These are phyloP conservation scores for Lentinula raphanica DNA, from an alignment of 768 basidiomycete species.

Conservation along the genomic window DNA sequence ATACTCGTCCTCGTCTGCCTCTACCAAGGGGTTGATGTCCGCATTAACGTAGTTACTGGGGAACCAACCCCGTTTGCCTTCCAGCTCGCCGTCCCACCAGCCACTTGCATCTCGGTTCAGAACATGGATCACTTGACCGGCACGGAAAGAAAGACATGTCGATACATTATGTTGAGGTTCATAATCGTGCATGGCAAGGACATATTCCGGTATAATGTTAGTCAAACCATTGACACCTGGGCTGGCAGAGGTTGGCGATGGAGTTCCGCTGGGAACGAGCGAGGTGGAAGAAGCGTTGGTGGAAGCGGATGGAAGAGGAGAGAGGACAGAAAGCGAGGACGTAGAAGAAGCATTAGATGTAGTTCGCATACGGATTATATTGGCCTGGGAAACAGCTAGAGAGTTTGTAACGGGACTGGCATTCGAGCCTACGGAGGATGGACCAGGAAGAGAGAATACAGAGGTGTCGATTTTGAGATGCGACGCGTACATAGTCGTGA, in stretches of 20 bases:
- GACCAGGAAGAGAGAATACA: conserved; percentile 13
- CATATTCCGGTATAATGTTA: conserved; percentile 56
- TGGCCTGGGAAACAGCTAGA: conserved; percentile 26
- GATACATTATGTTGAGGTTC: conserved; percentile 61
- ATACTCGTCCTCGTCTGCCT: conserved; percentile 34
- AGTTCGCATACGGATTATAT: conserved; percentile 37
- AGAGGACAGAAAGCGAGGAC: conserved; percentile 52
- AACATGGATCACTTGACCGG: conserved; percentile 91
- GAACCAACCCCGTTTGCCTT: conserved; percentile 91
- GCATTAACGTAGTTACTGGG: conserved; percentile 92
- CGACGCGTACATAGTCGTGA: conserved; percentile 20
- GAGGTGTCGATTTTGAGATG: conserved; percentile 24
- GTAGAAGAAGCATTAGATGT: conserved; percentile 51
- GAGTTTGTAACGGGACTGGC: conserved; percentile 16
- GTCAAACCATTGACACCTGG: conserved; percentile 41
- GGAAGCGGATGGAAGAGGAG: conserved; percentile 44
- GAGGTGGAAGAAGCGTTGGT: conserved; percentile 51
- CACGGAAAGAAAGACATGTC: conserved; percentile 83
- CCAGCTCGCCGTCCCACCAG: conserved; percentile 98
- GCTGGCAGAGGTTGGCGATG: conserved; percentile 30
- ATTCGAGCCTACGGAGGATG: conserved; percentile 8
- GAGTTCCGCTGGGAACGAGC: conserved; percentile 31
- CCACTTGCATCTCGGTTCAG: conserved; percentile 81
- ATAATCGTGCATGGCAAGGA: conserved; percentile 92
- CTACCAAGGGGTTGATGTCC: conserved; percentile 52